Evolutionary conservation across 192 early-diverging fungal genomes (phyloP).

Genomic region (Coemansia sp.): DNA sequence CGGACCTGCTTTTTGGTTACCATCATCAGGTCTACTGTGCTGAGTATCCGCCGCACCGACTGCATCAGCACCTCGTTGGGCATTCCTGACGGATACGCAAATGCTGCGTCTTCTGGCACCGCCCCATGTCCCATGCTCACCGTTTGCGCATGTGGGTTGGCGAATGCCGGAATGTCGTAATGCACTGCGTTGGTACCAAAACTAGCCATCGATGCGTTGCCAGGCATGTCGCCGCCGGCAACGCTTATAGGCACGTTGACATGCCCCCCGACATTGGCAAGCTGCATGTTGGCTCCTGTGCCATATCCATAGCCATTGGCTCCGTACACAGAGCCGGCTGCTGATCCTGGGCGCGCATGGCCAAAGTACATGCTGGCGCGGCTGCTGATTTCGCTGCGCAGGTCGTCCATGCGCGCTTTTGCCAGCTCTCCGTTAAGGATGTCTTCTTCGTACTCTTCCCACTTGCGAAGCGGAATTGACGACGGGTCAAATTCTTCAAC

Average conservation of each 20-base stretch:
- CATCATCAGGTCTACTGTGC: conserved; percentile 93
- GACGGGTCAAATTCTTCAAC: conserved; percentile 76
- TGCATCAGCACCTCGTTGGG: conserved; percentile 72
- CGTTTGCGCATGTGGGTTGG: neutral
- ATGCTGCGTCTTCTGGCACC: conserved; percentile 8
- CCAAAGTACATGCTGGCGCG: conserved; percentile 56
- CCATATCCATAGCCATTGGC: conserved; percentile 49
- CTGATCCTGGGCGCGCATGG: conserved; percentile 44
- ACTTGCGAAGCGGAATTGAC: conserved; percentile 75
- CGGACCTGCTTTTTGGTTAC: conserved; percentile 99
- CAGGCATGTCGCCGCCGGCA: conserved; percentile 26
- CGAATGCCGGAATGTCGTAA: conserved; percentile 17
- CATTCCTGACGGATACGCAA: conserved; percentile 47
- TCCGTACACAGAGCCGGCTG: conserved; percentile 43
- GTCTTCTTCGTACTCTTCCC: conserved; percentile 80
- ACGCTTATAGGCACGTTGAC: conserved; percentile 40
- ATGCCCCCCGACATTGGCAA: conserved; percentile 18
- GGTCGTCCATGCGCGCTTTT: conserved; percentile 40
- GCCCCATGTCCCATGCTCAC: conserved; percentile 11
- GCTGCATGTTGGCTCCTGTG: conserved; percentile 43
- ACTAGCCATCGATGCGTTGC: conserved; percentile 25
- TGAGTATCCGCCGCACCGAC: conserved; percentile 73
- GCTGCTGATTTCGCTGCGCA: conserved; percentile 56
- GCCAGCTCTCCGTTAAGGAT: conserved; percentile 32
- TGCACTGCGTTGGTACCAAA: conserved; percentile 16